Base-by-base conservation (phyloP, 495 filamentous ascomycete species). In the Schizothecium vesticola region DNA sequence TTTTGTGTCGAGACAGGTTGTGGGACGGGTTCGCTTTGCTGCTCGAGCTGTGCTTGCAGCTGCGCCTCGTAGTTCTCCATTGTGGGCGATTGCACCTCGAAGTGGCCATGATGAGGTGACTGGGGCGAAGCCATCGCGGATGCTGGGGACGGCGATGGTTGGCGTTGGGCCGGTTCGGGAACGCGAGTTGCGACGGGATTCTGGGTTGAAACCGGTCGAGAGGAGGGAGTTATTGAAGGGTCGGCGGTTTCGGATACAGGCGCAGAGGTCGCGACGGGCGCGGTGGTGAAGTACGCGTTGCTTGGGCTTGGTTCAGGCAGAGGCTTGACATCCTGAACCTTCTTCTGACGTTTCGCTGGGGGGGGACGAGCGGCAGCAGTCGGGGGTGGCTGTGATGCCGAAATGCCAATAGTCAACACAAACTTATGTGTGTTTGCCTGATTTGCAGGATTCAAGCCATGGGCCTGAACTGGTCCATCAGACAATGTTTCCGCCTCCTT, bases 1-100 rank as follows among this genome's bases (percentile, higher is more conserved):
- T 10, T 23, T 43, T 72, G 69, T 4, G 68, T 29, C 10, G 70
- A 23, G n/a, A 65, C 12, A 6, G 69, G 23, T 22, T 66, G 67
- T 43, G 71, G 22, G 56, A 75, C 75, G 24, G 65, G 13, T 22
- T 77, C 70, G n/a, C 60, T 56, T 57, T 72, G 67, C 51, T 75
- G 76, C 36, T 74, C 75, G 3, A 76, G 56, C 56, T 77, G 76
- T 8, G 73, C 76, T 65, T 78, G 73, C 28, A 77, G 68, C 56
- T 78, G 76, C 21, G 75, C 73, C 19, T 76, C 73, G 29, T 74
- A 76, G 63, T 71, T 73, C n/a, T 77, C 75, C 68, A 76, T 70
- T 23, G 72, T 73, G 4, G 76, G 75, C 28, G 76, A 78, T 26
- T 77, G 76, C 6, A 71, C 72, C 29, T 71, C 76, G 31, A 74